A percentile compares a stretch with the other conserved stretches of the same genome.
These are phyloP conservation scores for Collariella sp. DNA, from an alignment of 495 filamentous ascomycete genomes.

Conservation along the genomic window DNA sequence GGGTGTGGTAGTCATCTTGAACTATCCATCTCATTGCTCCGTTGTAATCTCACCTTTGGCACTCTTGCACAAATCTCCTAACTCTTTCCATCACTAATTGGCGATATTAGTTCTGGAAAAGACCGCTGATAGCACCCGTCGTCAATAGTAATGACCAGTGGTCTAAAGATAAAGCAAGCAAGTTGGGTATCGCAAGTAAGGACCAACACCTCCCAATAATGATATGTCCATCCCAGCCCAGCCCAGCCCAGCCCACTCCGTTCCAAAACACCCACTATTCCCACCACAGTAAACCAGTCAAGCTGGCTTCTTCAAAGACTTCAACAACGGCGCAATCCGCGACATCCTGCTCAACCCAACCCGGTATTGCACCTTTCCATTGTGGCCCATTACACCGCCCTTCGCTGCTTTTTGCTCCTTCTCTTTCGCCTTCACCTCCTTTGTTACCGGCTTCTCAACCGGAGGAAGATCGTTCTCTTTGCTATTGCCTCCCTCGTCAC, in stretches of 20 bases:
- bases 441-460: not conserved
- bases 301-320: constrained; percentile 14
- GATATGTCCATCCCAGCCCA: not conserved
- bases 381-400: not conserved
- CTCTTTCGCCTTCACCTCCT: not conserved
- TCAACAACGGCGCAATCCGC: constrained; percentile 25
- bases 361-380: constrained; percentile 13
- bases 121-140: too few species aligned
- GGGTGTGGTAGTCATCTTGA: too few species aligned
- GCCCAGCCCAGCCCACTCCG: not conserved
- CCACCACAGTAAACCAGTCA: not conserved
- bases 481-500: not conserved
- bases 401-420: not conserved
- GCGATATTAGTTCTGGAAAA: too few species aligned
- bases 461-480: not conserved
- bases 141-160: too few species aligned
- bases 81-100: too few species aligned
- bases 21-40: too few species aligned
- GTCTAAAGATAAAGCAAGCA: too few species aligned
- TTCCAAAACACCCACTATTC: not conserved
- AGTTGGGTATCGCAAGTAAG: too few species aligned
- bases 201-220: too few species aligned
- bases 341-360: constrained; percentile 24
- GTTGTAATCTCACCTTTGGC: too few species aligned
- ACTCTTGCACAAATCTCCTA: too few species aligned